Base-by-base conservation (phyloP, 108 stramenopile genomes). In the Parietichytrium sp. region DNA sequence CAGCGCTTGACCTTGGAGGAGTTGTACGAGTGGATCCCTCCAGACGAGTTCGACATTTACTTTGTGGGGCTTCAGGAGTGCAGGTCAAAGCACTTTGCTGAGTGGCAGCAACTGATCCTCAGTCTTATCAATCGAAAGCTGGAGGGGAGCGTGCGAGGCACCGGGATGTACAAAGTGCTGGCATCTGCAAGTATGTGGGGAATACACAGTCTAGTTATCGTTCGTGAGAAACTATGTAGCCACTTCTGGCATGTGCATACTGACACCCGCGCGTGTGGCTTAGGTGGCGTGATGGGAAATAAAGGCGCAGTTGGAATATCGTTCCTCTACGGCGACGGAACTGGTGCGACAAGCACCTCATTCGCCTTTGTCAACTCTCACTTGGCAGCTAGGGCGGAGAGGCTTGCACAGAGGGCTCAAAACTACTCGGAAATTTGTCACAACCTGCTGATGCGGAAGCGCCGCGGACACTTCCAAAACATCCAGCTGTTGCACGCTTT, bases 241-340 rank as follows among this genome's bases (percentile, higher is more conserved):
- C 16, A 26, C 42, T 15, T 85, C 48, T 51, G 30, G 33, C 53
- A 82, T 4, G 20, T 86, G 0, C 20, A 25, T n/a, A 51, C 81
- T 3, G 25, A 16, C 45, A 84, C 86, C 4, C 42, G 36, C 16
- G 83, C 86, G 13, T 83, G 80, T 30, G 91, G 91, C 16, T 53
- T 90, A 25, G 91, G 89, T 10, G 86, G 87, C 81, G 54, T 91
- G 38, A 61, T 90, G 33, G 88, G 89, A 16, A 91, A 91, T 82
- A 91, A 91, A 48, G 91, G 91, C 13, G 91, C 84, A 13, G 87
- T 88, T 13, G 87, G 81, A 20, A 81, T 81, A 20, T 55, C 84
- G 51, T 27, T 90, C n/a, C 20, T 77, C 3, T 81, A 87, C 36
- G 85, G 83, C 52, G 51, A 51, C 23, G 61, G 61, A 16, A 42